These are phyloP conservation scores for Boechera retrofracta DNA, from an alignment of 345 rosid genomes.

Conservation along the genomic window DNA sequence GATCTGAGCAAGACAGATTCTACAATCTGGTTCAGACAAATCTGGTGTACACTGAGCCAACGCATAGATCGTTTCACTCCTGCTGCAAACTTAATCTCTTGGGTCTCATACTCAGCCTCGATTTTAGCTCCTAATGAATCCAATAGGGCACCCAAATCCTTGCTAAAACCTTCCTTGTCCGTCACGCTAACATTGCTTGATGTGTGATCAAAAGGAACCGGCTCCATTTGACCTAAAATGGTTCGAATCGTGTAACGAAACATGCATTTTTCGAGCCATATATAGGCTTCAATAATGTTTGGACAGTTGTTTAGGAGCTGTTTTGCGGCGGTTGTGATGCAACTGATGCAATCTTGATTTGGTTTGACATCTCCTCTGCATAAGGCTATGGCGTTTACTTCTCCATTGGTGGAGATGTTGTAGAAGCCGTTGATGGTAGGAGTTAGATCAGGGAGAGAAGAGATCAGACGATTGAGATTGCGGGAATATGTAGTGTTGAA, in stretches of 20 bases:
- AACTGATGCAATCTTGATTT: constrained; percentile 37
- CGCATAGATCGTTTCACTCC: constrained; percentile 35
- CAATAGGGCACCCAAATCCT: constrained; percentile 25
- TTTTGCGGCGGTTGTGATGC: constrained; percentile 21
- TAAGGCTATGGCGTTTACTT: constrained; percentile 42
- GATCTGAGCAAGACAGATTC: constrained; percentile 31
- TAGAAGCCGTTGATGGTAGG: constrained; percentile 39
- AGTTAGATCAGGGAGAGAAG: constrained; percentile 30
- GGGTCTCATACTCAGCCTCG: constrained; percentile 29
- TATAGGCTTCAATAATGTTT: constrained; percentile 18
- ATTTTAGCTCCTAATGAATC: constrained; percentile 13
- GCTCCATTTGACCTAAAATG: constrained; percentile 25
- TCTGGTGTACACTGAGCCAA: constrained; percentile 57
- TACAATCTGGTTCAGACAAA: constrained; percentile 34
- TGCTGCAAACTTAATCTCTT: constrained; percentile 23
- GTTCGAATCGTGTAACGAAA: constrained; percentile 34
- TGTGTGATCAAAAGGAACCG: constrained; percentile 9
- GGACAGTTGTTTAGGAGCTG: constrained; percentile 27
- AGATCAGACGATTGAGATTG: constrained; percentile 32
- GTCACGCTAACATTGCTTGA: constrained; percentile 23
- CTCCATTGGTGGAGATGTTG: constrained; percentile 18
- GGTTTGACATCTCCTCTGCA: constrained; percentile 41
- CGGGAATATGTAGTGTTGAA: constrained; percentile 30
- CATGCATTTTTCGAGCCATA: constrained; percentile 37
- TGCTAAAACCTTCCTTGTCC: constrained; percentile 31